Base-by-base conservation (phyloP, 2,329 filamentous ascomycete genomes). In the Colletotrichum lindemuthianum region DNA sequence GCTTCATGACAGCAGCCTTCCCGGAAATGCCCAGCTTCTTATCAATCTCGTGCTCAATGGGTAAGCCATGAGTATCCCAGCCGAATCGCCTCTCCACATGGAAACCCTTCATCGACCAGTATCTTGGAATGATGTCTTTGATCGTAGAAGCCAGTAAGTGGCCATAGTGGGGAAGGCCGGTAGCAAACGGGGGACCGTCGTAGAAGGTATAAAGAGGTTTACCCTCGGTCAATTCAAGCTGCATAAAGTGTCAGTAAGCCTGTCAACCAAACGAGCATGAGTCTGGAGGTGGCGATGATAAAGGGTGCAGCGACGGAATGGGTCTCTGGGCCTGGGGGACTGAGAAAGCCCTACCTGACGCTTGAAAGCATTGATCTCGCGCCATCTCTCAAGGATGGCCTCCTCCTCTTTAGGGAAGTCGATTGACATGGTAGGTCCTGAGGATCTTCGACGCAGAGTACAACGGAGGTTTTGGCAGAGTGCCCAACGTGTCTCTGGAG, bases 1-100 rank as follows among this genome's bases (percentile, higher is more conserved):
- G 84, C 79, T 96, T 85, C 79, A 90, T 87, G 45, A 98, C 94
- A 6, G 93, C 93, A 69, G 94, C 91, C 76, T 92, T 91, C 59
- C 93, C 92, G 69, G 92, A 92, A 73, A 97, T 94, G 44, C 92
- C 92, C 69, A 97, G 84, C 79, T 95, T 95, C 85, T 97, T 97
- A 83, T 97, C 95, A 74, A 97, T 97, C 80, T 97, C 95, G 77
- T 97, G 92, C 81, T 98, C 95, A 70, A 98, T 96, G 13, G 95
- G 95, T 57, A 98, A 85, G 66, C 95, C 95, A 75, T 97, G 95
- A 2, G 94, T 90, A 66, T 97, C 95, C 95, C 95, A 97, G 57
- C 95, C 95, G 70, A 97, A 97, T 64, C 94, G 87, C 69, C 95
- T 88, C 81, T 96, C 92, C 56, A 97, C 94, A 81, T 97, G 91